Evolutionary conservation across 2,329 filamentous ascomycete species (phyloP), one percentile per base, ranked within the genome.

Genomic region (Aspergillus viridinutans): DNA sequence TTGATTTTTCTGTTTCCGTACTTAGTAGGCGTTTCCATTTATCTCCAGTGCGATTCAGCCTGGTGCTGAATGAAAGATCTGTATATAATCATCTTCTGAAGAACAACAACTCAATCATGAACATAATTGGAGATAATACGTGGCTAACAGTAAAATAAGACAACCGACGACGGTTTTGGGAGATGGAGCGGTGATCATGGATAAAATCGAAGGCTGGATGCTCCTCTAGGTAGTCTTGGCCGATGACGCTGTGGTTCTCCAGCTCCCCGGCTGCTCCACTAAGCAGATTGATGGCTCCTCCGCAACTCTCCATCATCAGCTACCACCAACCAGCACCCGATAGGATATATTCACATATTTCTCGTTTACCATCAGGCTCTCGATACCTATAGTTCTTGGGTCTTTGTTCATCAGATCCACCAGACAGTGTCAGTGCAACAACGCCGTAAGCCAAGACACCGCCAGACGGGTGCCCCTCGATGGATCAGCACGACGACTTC

Each of bases 401-500:
- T 21, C 26, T 38, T 7, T 21, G 9, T 23, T 29, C 32, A 6
- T 23, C 20, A 9, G 14, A 2, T 14, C 49, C 43, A 12, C 26
- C 20, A 12, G 21, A 45, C 12, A 25, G 20, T 25, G 43, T 23
- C 43, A 47, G 43, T 49, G 43, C 54, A 17, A 57, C 58, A 56
- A 54, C 32, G 32, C 32, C 14, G 32, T 42, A 21, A n/a, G 20
- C 29, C 17, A 54, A 43, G 32, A 43, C 51, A 51, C 52, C 45
- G 52, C 50, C 58, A 45, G 50, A 57, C 50, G 55, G 57, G 56
- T 59, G 52, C 65, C 64, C 64, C 61, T 64, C 67, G 58, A 79
- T 79, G 77, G 76, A 78, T 61, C 68, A 76, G 59, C 73, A 80
- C 70, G 88, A 90, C 75, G 88, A 89, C 76, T 94, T 94, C 75